Conservation (phyloP, 192 early-diverging fungal species). For the Coemansia sp. region DNA sequence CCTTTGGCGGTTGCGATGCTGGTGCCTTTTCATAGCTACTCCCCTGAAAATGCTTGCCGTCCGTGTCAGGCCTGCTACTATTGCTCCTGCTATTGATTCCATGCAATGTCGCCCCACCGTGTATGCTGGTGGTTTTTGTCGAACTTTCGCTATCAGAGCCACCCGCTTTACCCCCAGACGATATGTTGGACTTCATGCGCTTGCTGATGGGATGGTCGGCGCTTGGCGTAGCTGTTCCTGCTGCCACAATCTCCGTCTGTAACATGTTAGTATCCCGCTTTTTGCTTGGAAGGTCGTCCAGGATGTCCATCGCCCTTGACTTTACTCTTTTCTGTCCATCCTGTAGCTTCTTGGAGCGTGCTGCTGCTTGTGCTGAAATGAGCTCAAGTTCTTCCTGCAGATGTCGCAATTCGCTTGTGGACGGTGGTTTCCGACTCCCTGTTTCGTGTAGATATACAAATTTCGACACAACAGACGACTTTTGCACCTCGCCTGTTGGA, state of each 20-base stretch:
- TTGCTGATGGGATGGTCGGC: constrained; percentile 29
- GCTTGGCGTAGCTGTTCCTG: constrained; percentile 8
- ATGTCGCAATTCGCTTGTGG: constrained; percentile 29
- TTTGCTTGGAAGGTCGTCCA: neutral
- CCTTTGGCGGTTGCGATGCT: constrained; percentile 24
- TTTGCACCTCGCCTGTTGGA: constrained; percentile 29
- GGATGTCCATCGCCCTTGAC: neutral
- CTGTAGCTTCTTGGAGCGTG: constrained; percentile 24
- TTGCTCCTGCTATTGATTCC: neutral
- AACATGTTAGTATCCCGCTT: neutral
- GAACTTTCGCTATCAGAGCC: constrained; percentile 46
- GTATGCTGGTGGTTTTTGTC: constrained; percentile 12
- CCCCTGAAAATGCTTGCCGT: constrained; percentile 10
- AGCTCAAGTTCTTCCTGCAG: constrained; percentile 40
- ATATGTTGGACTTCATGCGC: constrained; percentile 19
- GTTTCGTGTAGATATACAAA: constrained; percentile 19
- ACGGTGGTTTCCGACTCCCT: constrained; percentile 14
- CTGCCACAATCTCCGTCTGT: neutral
- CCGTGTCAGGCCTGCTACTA: neutral
- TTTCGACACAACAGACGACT: constrained; percentile 26
- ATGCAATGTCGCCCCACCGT: constrained; percentile 6
- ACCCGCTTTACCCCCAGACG: neutral
- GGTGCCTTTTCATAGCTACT: constrained; percentile 12
- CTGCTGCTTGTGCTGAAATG: constrained; percentile 23
- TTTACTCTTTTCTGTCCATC: constrained; percentile 6